Evolutionary conservation across 2,329 filamentous ascomycete genomes (phyloP).

Genomic region (Graphiopsis chlorocephala): DNA sequence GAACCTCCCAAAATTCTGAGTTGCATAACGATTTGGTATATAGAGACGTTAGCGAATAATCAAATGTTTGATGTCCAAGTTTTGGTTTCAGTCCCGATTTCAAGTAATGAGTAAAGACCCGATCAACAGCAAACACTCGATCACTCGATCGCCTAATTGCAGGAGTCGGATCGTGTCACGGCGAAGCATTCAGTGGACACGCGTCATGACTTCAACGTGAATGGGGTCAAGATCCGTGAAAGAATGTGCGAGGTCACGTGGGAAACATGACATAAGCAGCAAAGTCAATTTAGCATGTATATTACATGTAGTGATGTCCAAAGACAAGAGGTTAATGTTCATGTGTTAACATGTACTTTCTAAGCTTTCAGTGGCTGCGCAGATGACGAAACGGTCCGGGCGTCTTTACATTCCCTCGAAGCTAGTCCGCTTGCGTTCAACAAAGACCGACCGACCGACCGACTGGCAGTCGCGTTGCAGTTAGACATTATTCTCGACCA

Average conservation of each 20-base stretch:
- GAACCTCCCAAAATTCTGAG: neutral
- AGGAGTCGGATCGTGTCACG: neutral
- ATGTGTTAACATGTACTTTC: neutral
- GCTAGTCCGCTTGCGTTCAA: neutral
- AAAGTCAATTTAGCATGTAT: neutral
- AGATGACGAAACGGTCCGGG: neutral
- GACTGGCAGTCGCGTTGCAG: neutral
- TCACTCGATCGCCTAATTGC: neutral
- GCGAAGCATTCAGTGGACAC: neutral
- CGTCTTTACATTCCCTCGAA: neutral
- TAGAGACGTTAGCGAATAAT: neutral
- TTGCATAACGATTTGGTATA: neutral
- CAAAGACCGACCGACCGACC: neutral
- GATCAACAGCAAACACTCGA: too few species aligned
- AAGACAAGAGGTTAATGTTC: neutral
- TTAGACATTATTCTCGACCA: neutral
- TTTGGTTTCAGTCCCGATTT: neutral
- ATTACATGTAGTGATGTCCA: neutral
- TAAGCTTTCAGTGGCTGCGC: neutral
- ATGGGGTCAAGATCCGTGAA: neutral
- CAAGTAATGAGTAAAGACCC: neutral
- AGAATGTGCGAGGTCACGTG: neutral
- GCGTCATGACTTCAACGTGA: neutral
- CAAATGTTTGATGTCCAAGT: neutral
- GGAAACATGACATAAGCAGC: neutral